Conservation (phyloP, 2,329 filamentous ascomycete genomes). For the Fusarium continuum region DNA sequence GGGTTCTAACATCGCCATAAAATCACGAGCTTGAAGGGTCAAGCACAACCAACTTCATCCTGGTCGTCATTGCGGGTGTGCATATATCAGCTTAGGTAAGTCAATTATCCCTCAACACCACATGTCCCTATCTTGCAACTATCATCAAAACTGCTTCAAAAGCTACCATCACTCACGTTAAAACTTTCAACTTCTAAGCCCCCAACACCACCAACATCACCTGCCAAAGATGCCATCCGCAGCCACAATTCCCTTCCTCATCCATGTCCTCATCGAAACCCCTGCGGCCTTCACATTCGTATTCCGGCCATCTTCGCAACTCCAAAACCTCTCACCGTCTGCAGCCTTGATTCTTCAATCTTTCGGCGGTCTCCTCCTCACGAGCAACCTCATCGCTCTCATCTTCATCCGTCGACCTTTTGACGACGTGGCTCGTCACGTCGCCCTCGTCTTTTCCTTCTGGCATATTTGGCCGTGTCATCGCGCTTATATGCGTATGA, state of each 20-base stretch:
- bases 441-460: constrained; percentile 54
- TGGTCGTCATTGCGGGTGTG: not conserved
- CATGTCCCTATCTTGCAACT: not conserved
- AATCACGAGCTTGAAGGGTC: not conserved
- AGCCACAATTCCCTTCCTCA: constrained; percentile 47
- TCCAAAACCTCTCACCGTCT: constrained; percentile 52
- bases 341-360: constrained; percentile 56
- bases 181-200: not conserved
- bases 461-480: constrained; percentile 61
- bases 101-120: not conserved
- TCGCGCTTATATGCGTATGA: constrained; percentile 50
- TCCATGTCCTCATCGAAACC: constrained; percentile 53
- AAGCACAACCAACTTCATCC: not conserved
- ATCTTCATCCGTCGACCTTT: constrained; percentile 47
- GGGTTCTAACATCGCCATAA: no score
- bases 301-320: constrained; percentile 53
- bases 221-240: not conserved
- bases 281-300: constrained; percentile 59
- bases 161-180: not conserved
- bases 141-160: no score
- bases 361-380: constrained; percentile 58
- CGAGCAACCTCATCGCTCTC: constrained; percentile 56
- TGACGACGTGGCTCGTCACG: constrained; percentile 46
- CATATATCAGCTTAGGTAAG: constrained; percentile 8
- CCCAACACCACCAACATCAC: not conserved